Conservation (phyloP, 1,284 basidiomycete genomes). For the Irpex rosettiformis region DNA sequence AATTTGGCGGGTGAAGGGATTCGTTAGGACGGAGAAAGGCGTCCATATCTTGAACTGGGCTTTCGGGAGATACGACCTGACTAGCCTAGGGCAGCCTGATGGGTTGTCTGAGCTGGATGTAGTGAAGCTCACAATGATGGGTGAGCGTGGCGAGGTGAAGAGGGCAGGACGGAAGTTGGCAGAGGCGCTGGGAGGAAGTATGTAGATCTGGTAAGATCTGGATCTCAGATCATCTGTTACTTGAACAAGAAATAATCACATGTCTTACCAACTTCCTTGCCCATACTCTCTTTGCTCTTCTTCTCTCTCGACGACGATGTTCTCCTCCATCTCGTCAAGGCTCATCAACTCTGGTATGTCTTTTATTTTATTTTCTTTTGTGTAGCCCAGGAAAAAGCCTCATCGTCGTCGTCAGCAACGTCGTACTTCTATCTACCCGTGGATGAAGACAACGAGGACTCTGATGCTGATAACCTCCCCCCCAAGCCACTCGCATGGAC, state of each 20-base stretch:
- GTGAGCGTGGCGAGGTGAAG: constrained; percentile 77
- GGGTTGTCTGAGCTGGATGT: constrained; percentile 31
- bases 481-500: constrained; percentile 3
- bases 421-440: constrained; percentile 61
- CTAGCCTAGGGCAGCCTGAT: constrained; percentile 32
- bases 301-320: constrained; percentile 37
- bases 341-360: constrained; percentile 34
- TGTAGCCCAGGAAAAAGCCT: constrained; percentile 4
- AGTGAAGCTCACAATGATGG: constrained; percentile 80
- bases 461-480: constrained; percentile 25
- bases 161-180: constrained; percentile 57
- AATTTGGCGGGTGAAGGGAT: constrained; percentile 82
- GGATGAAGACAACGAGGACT: constrained; percentile 38
- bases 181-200: constrained; percentile 40
- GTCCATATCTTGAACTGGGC: constrained; percentile 84
- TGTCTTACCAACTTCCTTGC: constrained; percentile 13
- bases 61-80: constrained; percentile 80
- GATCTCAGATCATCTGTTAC: constrained; percentile 13
- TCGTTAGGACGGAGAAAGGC: constrained; percentile 53
- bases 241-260: constrained; percentile 23
- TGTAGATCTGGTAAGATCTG: constrained; percentile 21
- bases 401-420: constrained; percentile 35
- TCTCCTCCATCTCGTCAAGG: constrained; percentile 50
- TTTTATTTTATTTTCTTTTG: constrained; percentile 2
- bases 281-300: constrained; percentile 18